These are phyloP conservation scores for Hypoxylon trugodes DNA, from an alignment of 495 filamentous ascomycete species.

Conservation along the genomic window DNA sequence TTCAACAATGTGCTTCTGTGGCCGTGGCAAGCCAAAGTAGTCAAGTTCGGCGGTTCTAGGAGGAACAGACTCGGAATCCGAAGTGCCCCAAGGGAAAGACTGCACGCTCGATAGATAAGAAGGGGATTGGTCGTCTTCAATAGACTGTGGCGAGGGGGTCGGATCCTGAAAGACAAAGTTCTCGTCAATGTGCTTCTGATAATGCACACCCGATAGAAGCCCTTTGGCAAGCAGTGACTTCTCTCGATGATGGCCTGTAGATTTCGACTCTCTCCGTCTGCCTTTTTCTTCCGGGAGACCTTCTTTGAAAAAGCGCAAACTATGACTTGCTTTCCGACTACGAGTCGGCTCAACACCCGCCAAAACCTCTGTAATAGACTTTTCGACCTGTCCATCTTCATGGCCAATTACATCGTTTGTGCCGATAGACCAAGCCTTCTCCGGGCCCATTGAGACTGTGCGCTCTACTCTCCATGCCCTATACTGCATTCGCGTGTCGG, in stretches of 20 bases:
- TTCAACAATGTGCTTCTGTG: slow-evolving; percentile 14
- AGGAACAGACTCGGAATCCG: slow-evolving; percentile 6
- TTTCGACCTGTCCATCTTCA: slow-evolving; percentile 71
- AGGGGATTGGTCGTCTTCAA: slow-evolving; percentile 25
- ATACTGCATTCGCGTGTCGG: slow-evolving; percentile 49
- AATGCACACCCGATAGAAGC: slow-evolving; percentile 18
- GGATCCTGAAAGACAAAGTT: slow-evolving; percentile 11
- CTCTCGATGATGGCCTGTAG: slow-evolving; percentile 41
- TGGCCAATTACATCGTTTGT: slow-evolving; percentile 48
- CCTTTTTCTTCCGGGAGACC: slow-evolving; percentile 70
- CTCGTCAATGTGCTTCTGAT: slow-evolving; percentile 15
- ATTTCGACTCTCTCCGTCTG: slow-evolving; percentile 52
- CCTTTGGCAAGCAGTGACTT: slow-evolving; percentile 41
- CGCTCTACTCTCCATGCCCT: slow-evolving; percentile 56
- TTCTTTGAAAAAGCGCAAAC: slow-evolving; percentile 90
- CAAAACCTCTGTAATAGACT: slow-evolving; percentile 83
- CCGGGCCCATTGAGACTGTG: slow-evolving; percentile 52
- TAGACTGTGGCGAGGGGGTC: slow-evolving; percentile 27
- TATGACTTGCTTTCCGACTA: slow-evolving; percentile 94
- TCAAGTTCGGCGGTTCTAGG: slow-evolving; percentile 16
- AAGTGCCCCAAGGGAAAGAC: slow-evolving; percentile 22
- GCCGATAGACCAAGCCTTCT: slow-evolving; percentile 66
- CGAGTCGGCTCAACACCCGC: slow-evolving; percentile 80
- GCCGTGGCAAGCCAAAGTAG: slow-evolving; percentile 23
- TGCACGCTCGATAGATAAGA: slow-evolving; percentile 21